These are phyloP conservation scores for Ganoderma multipileum DNA, from an alignment of 1,284 basidiomycete species.

Conservation along the genomic window DNA sequence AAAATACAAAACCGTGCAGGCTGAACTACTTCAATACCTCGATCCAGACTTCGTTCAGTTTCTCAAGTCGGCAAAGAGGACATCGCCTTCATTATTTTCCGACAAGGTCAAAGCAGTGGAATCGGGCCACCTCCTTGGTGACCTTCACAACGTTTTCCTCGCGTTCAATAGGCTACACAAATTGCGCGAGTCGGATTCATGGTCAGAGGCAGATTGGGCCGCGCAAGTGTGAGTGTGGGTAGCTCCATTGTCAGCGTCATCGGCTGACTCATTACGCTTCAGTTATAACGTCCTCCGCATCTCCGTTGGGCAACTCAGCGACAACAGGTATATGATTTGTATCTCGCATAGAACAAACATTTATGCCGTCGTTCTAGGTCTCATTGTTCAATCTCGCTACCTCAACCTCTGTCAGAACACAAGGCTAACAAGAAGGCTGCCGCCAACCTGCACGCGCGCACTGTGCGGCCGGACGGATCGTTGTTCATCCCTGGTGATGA, in stretches of 20 bases:
- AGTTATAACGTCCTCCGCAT: constrained; percentile 59
- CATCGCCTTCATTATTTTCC: constrained; percentile 51
- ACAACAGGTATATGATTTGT: constrained; percentile 46
- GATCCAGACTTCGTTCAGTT: constrained; percentile 48
- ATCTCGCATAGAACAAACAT: neutral
- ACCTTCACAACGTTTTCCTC: constrained; percentile 47
- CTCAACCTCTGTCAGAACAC: constrained; percentile 47
- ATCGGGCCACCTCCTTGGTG: constrained; percentile 43
- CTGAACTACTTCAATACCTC: constrained; percentile 33
- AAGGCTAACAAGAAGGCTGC: constrained; percentile 39
- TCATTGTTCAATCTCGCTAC: constrained; percentile 56
- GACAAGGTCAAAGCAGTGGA: constrained; percentile 29
- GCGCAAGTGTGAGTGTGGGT: constrained; percentile 53
- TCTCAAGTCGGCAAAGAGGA: constrained; percentile 44
- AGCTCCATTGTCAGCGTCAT: neutral
- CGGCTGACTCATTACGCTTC: constrained; percentile 9
- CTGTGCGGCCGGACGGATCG: constrained; percentile 54
- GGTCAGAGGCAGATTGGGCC: constrained; percentile 63
- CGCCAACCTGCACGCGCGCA: constrained; percentile 53
- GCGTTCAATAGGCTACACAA: constrained; percentile 52
- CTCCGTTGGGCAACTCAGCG: constrained; percentile 48
- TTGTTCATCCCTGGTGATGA: constrained; percentile 51
- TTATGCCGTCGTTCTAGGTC: constrained; percentile 40
- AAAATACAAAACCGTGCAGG: neutral
- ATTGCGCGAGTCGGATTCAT: constrained; percentile 52